Evolutionary conservation across 2,329 filamentous ascomycete species (phyloP), one percentile per base, ranked within the genome.

Genomic region (Paracorniculantispora psalliotae): DNA sequence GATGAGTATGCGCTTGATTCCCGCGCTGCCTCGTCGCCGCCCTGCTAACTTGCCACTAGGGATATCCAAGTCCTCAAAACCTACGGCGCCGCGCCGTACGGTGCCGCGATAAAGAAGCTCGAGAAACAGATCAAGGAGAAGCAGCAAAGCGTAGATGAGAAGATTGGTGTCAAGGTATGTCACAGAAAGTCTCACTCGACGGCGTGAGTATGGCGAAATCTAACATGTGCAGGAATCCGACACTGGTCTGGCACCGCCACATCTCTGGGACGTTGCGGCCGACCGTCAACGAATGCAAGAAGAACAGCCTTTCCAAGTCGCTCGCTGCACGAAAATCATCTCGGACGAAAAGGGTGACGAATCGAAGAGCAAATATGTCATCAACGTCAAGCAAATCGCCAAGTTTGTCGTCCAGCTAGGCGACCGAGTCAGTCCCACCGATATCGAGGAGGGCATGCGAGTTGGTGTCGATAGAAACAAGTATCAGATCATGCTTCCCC

Each of bases 71-170:
- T 99, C 66, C 86, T 99, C 68, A 99, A 97, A 81, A 99, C 94
- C 63, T 99, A 99, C 76, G 96, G 96, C 69, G 92, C 93, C 37
- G 94, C 94, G 60, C 94, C 94, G 33, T 99, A 99, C 71, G 93
- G 91, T 66, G 88, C 91, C 50, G 89, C 91, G 61, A 81, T 99
- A 71, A 97, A 96, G 84, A 96, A 94, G 79, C 89, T 99, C 63
- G 94, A 99, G 79, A 96, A 97, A 77, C 90, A 97, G 78, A 97
- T 99, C 82, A 99, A 97, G 76, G 94, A 99, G 75, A 96, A 96
- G 77, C 94, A 99, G 77, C 89, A 91, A 70, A 96, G 92, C 63
- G 93, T 99, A 62, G 96, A 99, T 67, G 94, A 99, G 79, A 99
- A 99, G 85, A 97, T 99, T 67, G 94, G 87, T 59, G 87, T 91